Evolutionary conservation across 495 filamentous ascomycete genomes (phyloP), one percentile per base, ranked within the genome.

Genomic region (Neurospora sublineolata): DNA sequence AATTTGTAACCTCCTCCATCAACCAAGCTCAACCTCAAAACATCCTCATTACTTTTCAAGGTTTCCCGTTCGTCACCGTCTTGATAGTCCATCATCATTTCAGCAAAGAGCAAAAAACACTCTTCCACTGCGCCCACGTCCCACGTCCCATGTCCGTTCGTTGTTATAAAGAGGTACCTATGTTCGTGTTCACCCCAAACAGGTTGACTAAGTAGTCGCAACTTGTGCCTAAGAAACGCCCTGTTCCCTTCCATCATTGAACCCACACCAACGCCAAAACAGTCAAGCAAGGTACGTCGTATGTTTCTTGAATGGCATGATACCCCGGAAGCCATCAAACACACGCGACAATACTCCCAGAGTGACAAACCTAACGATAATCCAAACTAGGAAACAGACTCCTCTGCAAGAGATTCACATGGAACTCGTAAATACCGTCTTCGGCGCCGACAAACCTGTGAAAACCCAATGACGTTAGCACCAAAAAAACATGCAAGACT

Each of bases 391-490:
- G 90, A 75, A 89, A 91, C 6, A 86, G 84, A 79, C 88, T 91
- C 71, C 91, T 85, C 68, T 87, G 86, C n/a, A 84, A 77, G 27
- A 89, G 76, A 76, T 94, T 90, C 70, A 93, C 82, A 30, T 85
- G 84, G 73, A 89, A 91, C 79, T 93, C 89, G 72, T 91, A 90
- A 20, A 94, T 90, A 23, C 92, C 92, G 68, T 90, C 85, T 69
- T 91, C 84, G 4, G 90, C 91, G n/a, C 86, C 92, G 75, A 92
- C 84, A 74, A 89, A 93, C 72, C 92, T 76, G 33, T 6, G 33
- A 33, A 33, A 33, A 33, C 33, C 33, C 33, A 33, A 33, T 33
- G 33, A 33, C 33, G 33, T 33, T 33, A 33, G 33, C 33, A 33
- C 33, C 33, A 33, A 33, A 33, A 33, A 33, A 3, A 33, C 6